These are phyloP conservation scores for Ploettnerulaceae sp. DNA, from an alignment of 2,329 filamentous ascomycete species.

Conservation along the genomic window DNA sequence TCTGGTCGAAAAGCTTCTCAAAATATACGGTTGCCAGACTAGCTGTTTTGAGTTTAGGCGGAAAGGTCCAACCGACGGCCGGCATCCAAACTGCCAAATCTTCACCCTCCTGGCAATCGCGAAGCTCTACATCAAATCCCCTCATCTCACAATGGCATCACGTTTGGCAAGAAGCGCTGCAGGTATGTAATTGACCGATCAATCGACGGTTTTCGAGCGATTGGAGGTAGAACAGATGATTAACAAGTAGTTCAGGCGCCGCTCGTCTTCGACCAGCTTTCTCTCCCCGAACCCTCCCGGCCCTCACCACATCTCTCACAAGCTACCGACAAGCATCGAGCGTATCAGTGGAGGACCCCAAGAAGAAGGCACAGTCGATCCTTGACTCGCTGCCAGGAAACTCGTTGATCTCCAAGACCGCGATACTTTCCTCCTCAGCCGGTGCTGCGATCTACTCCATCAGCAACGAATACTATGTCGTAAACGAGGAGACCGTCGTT, in stretches of 20 bases:
- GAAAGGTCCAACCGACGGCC: slow-evolving; percentile 21
- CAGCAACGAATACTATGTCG: slow-evolving; percentile 98
- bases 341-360: slow-evolving; percentile 81
- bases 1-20: too few species aligned
- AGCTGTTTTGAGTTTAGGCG: slow-evolving; percentile 5
- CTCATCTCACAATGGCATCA: slow-evolving; percentile 85
- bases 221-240: slow-evolving; percentile 24
- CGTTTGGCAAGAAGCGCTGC: slow-evolving; percentile 92
- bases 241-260: slow-evolving; percentile 56
- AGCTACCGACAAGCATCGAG: slow-evolving; percentile 65
- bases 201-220: slow-evolving; percentile 14
- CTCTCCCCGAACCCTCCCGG: slow-evolving; percentile 68
- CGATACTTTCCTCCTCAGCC: slow-evolving; percentile 89
- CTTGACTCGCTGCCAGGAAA: slow-evolving; percentile 89
- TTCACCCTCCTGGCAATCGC: slow-evolving; percentile 26
- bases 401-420: slow-evolving; percentile 90
- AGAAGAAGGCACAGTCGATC: slow-evolving; percentile 95
- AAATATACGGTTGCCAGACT: slow-evolving; percentile 6
- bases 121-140: slow-evolving; percentile 46
- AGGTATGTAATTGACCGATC: slow-evolving; percentile 58
- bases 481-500: slow-evolving; percentile 98
- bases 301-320: slow-evolving; percentile 64
- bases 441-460: slow-evolving; percentile 91
- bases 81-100: slow-evolving; percentile 21
- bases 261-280: slow-evolving; percentile 82